Evolutionary conservation across 108 stramenopile genomes (phyloP).

Genomic region (Parietichytrium sp.): DNA sequence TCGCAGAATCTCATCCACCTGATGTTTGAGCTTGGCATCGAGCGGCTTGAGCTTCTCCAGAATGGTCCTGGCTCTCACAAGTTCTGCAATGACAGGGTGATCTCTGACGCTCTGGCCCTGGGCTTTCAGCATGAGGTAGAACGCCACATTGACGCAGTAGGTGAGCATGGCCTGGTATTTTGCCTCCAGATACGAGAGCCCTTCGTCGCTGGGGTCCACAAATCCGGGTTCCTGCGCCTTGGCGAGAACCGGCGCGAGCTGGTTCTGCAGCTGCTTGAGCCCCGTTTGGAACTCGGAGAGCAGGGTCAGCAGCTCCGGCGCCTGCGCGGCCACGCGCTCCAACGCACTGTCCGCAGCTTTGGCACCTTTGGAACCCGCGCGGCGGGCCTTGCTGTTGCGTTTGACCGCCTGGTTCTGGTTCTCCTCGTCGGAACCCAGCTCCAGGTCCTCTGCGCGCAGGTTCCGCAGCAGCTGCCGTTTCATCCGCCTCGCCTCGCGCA

Average conservation of each 20-base stretch:
- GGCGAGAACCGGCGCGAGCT: conserved; percentile 53
- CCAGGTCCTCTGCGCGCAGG: not conserved
- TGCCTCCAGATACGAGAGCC: conserved; percentile 44
- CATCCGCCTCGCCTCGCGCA: not conserved
- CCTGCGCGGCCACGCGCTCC: conserved; percentile 51
- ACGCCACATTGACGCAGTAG: conserved; percentile 57
- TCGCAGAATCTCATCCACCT: conserved; percentile 54
- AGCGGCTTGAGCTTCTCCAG: conserved; percentile 54
- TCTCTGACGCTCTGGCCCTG: conserved; percentile 49
- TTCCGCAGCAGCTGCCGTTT: not conserved
- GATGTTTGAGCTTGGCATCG: conserved; percentile 54
- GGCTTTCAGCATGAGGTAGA: conserved; percentile 62
- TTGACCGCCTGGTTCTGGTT: conserved; percentile 39
- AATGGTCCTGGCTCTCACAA: conserved; percentile 49
- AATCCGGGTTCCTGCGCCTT: conserved; percentile 14
- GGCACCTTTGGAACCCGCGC: conserved; percentile 6
- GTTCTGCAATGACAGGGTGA: conserved; percentile 57
- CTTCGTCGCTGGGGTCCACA: conserved; percentile 42
- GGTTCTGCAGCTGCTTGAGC: conserved; percentile 45
- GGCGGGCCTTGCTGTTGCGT: conserved; percentile 40
- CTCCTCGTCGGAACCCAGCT: conserved; percentile 23
- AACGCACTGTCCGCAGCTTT: conserved; percentile 6
- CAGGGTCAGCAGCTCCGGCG: conserved; percentile 56
- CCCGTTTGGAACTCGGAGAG: conserved; percentile 48
- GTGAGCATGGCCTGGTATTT: conserved; percentile 60